Base-by-base conservation (phyloP, 495 filamentous ascomycete genomes). In the Trichoderma reesei region DNA sequence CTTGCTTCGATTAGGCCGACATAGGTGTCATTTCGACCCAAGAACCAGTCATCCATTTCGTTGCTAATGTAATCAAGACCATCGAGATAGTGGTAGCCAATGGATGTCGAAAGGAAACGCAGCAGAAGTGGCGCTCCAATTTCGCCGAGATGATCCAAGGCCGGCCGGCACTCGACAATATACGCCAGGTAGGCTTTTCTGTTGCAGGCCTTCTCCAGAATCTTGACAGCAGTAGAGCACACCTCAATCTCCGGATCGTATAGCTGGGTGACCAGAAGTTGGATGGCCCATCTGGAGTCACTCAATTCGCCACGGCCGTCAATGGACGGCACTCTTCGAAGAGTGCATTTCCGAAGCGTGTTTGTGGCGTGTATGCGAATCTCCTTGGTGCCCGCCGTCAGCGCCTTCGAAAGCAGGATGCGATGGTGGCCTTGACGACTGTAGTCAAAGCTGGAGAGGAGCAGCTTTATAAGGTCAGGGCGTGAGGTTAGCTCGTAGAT, bases 41-140 rank as follows among this genome's bases (percentile, higher is more conserved):
- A 83, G 71, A 97, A 98, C 94, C 94, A 98, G 73, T 98, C 94
- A 71, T 98, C 94, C 94, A 98, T 98, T 71, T 98, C 95, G 68
- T 94, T 91, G 46, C 91, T 94, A 71, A 98, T 98, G 68, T 98
- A 98, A 74, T 98, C 94, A 18, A 98, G 81, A 8, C 91, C 94
- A 73, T 98, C 91, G 4, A 98, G 79, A 74, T 98, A 98, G 75
- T 98, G 92, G 67, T 98, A 98, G 5, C 94, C 94, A 39, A 97
- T 90, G 0, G 90, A 95, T 0, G 95, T 97, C 3, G 92, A 96
- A 62, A 98, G 73, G 71, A 98, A 98, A 65, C 94, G 88, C 64
- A 98, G 79, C 20, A 98, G 85, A 36, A 98, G 79, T 3, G 94
- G 94, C 48, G 94, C 94, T 7, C 95, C 95, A 69, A 98, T 98